phyloP scores from a whole-genome alignment of 2,329 filamentous ascomycete species.

The Zymoseptoria passerinii region DNA sequence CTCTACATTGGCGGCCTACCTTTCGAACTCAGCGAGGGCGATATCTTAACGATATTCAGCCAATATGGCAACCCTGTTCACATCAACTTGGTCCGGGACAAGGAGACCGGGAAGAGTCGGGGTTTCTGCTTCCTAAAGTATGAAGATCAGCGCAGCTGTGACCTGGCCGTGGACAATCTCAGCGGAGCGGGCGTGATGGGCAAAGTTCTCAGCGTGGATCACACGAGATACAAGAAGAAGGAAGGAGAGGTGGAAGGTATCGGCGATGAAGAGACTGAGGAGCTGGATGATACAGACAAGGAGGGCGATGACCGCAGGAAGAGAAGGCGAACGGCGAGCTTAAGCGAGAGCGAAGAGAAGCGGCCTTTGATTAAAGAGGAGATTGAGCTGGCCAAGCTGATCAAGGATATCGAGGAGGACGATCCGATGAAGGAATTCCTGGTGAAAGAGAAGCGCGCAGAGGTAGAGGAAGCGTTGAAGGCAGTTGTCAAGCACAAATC shows the following conservation, averaged over 20 bases:
- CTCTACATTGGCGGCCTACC: constrained; percentile 92
- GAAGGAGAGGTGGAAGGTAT: constrained; percentile 52
- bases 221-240: constrained; percentile 80
- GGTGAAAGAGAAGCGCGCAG: constrained; percentile 83
- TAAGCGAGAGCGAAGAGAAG: constrained; percentile 32
- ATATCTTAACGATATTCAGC: constrained; percentile 92
- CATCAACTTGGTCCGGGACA: constrained; percentile 85
- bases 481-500: constrained; percentile 45
- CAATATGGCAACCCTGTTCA: constrained; percentile 94
- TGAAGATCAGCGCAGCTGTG: constrained; percentile 92
- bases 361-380: constrained; percentile 72
- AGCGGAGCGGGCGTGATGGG: constrained; percentile 78
- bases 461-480: constrained; percentile 63
- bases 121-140: constrained; percentile 97
- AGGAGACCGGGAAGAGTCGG: constrained; percentile 88
- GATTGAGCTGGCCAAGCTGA: constrained; percentile 63
- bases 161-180: constrained; percentile 92
- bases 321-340: constrained; percentile 36
- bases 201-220: constrained; percentile 76
- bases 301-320: constrained; percentile 37
- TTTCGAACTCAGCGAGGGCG: constrained; percentile 88
- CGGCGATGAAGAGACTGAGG: constrained; percentile 44
- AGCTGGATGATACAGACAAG: constrained; percentile 38
- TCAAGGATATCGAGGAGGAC: constrained; percentile 72
- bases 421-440: constrained; percentile 95